Base-by-base conservation (phyloP, 495 filamentous ascomycete species). In the Articulospora tetracladia region DNA sequence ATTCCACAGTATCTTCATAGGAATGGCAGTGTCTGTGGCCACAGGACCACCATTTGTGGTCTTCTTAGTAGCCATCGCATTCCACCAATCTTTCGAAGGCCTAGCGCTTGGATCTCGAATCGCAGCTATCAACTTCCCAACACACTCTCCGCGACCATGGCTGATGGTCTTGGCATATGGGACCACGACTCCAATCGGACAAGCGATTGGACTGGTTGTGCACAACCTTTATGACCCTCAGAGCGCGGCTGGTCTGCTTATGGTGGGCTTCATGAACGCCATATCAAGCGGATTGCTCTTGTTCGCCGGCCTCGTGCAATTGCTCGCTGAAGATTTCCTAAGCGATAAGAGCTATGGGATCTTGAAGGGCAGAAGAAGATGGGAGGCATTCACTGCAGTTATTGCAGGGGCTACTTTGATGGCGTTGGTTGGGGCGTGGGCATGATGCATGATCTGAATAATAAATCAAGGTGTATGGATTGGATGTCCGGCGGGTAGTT, bases 91-190 rank as follows among this genome's bases (percentile, higher is more conserved):
- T 17, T 90, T 90, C 66, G 88, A 92, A 70, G 88, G 88, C 22
- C 75, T 92, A 4, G 88, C 88, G 7, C 80, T 92, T 1, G 88
- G 88, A 34, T 84, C 83, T 13, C 83, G 88, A 25, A 92, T 92
- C 53, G 87, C 88, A 10, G 81, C 82, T 10, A 74, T 90, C 15
- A 73, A 82, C 15, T 86, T 82, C 58, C 79, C 84, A n/a, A 74
- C 72, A 28, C 72, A 77, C 22, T 78, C 62, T 50, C 73, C 68
- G 72, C 80, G 69, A 76, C 93, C 93, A 12, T 97, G 92, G 92
- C 79, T 96, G n/a, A 98, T 98, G 93, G 89, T 88, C 3, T 76
- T 94, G 8, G 91, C 93, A 2, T 98, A 95, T 66, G 93, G 93
- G 24, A 84, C 86, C 44, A 98, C 93, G 1, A 97, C 93, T 1